phyloP scores from a whole-genome alignment of 305 asterid genomes.

The Ilex paraguariensis region DNA sequence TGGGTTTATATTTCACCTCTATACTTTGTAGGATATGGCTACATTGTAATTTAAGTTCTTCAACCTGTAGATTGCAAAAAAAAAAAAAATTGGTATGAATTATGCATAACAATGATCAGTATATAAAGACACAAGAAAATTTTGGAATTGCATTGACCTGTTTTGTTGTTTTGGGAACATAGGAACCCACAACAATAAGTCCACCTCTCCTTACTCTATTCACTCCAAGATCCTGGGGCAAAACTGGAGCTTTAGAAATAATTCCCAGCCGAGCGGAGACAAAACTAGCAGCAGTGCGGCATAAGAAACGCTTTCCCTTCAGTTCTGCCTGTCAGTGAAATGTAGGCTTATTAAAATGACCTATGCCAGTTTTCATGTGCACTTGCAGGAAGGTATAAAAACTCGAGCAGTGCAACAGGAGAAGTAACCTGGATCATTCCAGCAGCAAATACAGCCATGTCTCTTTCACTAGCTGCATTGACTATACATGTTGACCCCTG shows the following conservation, averaged over 20 bases:
- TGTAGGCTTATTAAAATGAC: conserved; percentile 18
- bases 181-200: conserved; percentile 90
- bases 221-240: conserved; percentile 60
- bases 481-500: conserved; percentile 95
- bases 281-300: conserved; percentile 99
- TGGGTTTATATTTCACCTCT: conserved; percentile 45
- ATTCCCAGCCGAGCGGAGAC: conserved; percentile 95
- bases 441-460: conserved; percentile 88
- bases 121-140: conserved; percentile 5
- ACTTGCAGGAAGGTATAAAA: conserved; percentile 9
- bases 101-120: conserved; percentile 1
- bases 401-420: conserved; percentile 10
- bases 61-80: conserved; percentile 50
- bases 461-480: conserved; percentile 95
- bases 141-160: conserved; percentile 49
- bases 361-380: conserved; percentile 11
- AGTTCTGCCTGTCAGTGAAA: conserved; percentile 72
- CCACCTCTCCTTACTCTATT: conserved; percentile 62
- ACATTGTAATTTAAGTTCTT: conserved; percentile 68
- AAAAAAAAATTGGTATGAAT: no score
- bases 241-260: conserved; percentile 66
- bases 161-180: conserved; percentile 94
- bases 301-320: conserved; percentile 79
- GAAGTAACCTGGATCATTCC: conserved; percentile 89
- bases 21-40: conserved; percentile 62